Evolutionary conservation across 768 basidiomycete species (phyloP).

Genomic region (Naematelia aurantialba): DNA sequence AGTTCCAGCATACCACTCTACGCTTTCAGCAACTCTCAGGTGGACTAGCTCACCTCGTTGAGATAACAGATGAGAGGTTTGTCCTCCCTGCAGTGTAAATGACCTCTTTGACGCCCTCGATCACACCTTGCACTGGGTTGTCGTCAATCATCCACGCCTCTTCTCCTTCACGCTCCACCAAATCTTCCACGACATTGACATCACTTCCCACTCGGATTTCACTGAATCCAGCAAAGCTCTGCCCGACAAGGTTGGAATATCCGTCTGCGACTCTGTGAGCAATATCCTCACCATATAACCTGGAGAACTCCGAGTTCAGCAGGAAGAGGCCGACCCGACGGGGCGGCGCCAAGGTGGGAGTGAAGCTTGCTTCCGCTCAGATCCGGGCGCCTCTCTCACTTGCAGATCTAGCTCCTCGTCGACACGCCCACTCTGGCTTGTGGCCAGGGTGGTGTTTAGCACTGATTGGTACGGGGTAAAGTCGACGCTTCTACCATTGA

Average conservation of each 20-base stretch:
- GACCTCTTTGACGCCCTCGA: neutral
- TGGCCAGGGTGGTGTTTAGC: constrained; percentile 9
- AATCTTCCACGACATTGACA: constrained; percentile 12
- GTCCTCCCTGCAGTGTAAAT: neutral
- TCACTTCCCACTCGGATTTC: constrained; percentile 20
- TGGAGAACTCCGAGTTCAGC: constrained; percentile 17
- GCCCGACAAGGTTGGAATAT: constrained; percentile 13
- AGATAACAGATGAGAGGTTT: neutral
- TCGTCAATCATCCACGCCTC: neutral
- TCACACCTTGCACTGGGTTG: neutral
- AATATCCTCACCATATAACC: constrained; percentile 19
- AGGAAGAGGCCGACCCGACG: constrained; percentile 22
- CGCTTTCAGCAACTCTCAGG: neutral
- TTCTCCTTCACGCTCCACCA: neutral
- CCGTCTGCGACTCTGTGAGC: constrained; percentile 15
- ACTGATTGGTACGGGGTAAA: constrained; percentile 25
- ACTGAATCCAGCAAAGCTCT: constrained; percentile 20
- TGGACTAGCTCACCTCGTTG: neutral
- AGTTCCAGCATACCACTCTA: constrained; percentile 33
- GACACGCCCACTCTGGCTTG: neutral
- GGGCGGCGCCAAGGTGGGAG: constrained; percentile 27
- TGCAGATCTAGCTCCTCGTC: neutral
- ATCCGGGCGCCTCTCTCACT: neutral
- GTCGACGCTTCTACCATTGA: neutral
- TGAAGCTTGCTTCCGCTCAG: neutral